Evolutionary conservation across 768 basidiomycete species (phyloP).

Genomic region (Tylopilus subfusipes): DNA sequence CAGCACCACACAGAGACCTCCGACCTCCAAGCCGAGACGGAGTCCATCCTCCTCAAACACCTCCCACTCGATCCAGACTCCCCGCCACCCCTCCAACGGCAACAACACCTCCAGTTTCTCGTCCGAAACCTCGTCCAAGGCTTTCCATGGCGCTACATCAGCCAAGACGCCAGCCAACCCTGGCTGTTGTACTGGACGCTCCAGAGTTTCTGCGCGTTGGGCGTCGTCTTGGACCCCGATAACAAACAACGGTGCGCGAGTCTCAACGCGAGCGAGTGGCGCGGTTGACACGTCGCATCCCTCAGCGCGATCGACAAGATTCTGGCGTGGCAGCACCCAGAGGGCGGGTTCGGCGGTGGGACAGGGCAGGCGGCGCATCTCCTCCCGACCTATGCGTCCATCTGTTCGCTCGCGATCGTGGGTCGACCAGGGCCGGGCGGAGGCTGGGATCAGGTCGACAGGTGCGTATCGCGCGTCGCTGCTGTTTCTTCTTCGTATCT

Average conservation of each 20-base stretch:
- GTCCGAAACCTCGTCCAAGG: conserved; percentile 70
- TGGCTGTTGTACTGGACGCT: conserved; percentile 95
- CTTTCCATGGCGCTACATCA: conserved; percentile 75
- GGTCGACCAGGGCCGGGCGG: conserved; percentile 68
- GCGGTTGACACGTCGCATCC: too few relatives aligned
- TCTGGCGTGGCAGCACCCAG: conserved; percentile 74
- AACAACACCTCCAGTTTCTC: conserved; percentile 72
- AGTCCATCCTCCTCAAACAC: conserved; percentile 55
- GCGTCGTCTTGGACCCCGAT: conserved; percentile 72
- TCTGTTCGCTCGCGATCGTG: conserved; percentile 79
- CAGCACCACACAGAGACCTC: conserved; percentile 63
- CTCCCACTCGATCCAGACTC: conserved; percentile 35
- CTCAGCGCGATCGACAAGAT: conserved; percentile 81
- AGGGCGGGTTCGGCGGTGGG: conserved; percentile 91
- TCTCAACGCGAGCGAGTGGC: too few relatives aligned
- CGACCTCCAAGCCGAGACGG: conserved; percentile 57
- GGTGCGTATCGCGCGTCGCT: conserved; percentile 49
- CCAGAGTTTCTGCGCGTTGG: conserved; percentile 76
- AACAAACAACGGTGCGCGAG: conserved; percentile 64
- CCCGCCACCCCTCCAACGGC: conserved; percentile 49
- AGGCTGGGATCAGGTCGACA: conserved; percentile 85
- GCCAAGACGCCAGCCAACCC: conserved; percentile 91
- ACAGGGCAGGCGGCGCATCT: conserved; percentile 86
- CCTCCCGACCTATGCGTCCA: conserved; percentile 84
- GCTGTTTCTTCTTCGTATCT: too few relatives aligned